Conservation (phyloP, 1,284 basidiomycete species). For the Sporisorium reilianum region DNA sequence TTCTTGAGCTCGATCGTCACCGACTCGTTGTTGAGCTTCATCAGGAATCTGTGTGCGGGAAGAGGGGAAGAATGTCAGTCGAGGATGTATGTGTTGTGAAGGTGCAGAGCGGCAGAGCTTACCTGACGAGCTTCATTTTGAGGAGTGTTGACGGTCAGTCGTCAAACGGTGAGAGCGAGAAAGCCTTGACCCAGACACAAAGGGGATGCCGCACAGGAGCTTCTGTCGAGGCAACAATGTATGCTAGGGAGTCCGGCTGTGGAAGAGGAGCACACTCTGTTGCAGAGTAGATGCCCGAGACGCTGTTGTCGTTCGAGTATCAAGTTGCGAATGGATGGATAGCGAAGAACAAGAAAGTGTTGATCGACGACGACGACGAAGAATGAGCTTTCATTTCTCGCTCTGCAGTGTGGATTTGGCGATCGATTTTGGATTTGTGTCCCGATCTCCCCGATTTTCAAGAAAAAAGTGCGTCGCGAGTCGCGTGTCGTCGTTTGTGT, state of each 20-base stretch:
- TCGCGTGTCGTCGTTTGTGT: conserved; percentile 9
- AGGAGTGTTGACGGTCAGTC: not conserved
- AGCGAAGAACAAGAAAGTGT: not conserved
- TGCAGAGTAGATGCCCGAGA: conserved; percentile 1
- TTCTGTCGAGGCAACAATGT: not conserved
- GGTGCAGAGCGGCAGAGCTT: conserved; percentile 1
- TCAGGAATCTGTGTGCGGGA: conserved; percentile 85
- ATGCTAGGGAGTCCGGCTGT: conserved; percentile 44
- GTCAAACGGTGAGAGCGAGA: not conserved
- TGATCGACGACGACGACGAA: not conserved
- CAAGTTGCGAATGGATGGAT: not conserved
- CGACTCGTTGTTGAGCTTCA: conserved; percentile 99
- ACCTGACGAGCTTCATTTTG: conserved; percentile 69
- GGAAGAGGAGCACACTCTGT: not conserved
- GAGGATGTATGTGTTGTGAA: not conserved
- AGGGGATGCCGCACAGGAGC: no score
- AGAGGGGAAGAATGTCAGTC: not conserved
- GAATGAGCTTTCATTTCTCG: not conserved
- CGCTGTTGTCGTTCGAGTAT: not conserved
- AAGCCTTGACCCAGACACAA: conserved; percentile 49
- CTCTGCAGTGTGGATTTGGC: no score
- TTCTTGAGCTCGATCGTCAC: conserved; percentile 99
- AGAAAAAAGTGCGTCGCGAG: conserved; percentile 21
- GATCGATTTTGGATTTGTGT: not conserved
- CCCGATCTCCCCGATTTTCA: not conserved